Evolutionary conservation across 768 basidiomycete genomes (phyloP), one percentile per base, ranked within the genome.

Genomic region (Pilatotrama ljubarskyi): DNA sequence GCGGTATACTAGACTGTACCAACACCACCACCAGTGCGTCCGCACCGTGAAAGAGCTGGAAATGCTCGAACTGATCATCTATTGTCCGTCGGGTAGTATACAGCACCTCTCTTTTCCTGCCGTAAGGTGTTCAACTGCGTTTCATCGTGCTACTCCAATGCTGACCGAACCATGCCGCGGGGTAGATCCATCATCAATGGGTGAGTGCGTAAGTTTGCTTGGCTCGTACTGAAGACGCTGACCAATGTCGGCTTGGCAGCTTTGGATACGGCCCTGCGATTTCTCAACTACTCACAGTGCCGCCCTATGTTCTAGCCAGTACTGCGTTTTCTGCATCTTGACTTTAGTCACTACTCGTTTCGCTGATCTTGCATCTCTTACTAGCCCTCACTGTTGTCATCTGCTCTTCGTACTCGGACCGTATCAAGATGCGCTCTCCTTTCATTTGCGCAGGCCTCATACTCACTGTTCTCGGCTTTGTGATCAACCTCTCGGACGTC

Each of bases 91-190:
- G 32, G 6, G 15, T 38, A 87, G 86, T 87, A 1, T 86, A 85
- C 64, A 87, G 86, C 2, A 84, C 86, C 40, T 85, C 87, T 0
- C 74, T 87, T 14, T 89, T 89, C 76, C 72, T 88, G 35, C 86
- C 86, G 83, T 87, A 66, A 67, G 86, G 4, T 32, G 5, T 32
- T 32, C n/a, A n/a, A 32, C 29, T 32, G 29, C 29, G 5, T 10
- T 32, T 10, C 29, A n/a, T n/a, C n/a, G n/a, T n/a, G n/a, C n/a
- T n/a, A n/a, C 9, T 48, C 44, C 11, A n/a, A n/a, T n/a, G n/a
- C n/a, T n/a, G n/a, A n/a, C n/a, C n/a, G n/a, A n/a, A n/a, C n/a
- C n/a, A n/a, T n/a, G n/a, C n/a, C n/a, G n/a, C n/a, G n/a, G n/a
- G 14, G 18, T 48, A 87, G 86, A 41, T 82, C 84, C 3, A 87